Conservation (phyloP, 2,329 filamentous ascomycete genomes). For the Fusarium dlaminii region DNA sequence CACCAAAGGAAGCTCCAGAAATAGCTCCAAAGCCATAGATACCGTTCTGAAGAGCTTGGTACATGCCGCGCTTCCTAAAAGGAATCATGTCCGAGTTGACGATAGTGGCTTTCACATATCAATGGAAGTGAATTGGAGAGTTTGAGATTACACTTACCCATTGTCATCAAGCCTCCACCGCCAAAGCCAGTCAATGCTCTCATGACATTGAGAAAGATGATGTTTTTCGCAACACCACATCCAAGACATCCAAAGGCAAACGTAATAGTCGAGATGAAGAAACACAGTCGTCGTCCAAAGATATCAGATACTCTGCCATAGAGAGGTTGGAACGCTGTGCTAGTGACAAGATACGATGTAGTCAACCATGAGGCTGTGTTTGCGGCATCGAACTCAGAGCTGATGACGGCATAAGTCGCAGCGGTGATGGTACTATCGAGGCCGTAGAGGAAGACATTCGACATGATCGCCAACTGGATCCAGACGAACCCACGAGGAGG, state of each 20-base stretch:
- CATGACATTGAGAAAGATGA: slow-evolving; percentile 70
- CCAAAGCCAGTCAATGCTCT: slow-evolving; percentile 75
- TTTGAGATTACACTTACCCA: slow-evolving; percentile 60
- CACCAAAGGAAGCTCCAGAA: slow-evolving; percentile 70
- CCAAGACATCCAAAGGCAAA: slow-evolving; percentile 72
- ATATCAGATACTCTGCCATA: slow-evolving; percentile 78
- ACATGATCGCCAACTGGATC: slow-evolving; percentile 70
- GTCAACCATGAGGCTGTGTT: slow-evolving; percentile 81
- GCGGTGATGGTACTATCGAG: slow-evolving; percentile 81
- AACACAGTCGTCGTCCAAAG: slow-evolving; percentile 69
- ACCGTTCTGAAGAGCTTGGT: slow-evolving; percentile 69
- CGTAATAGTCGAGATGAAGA: slow-evolving; percentile 70
- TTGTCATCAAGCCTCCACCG: slow-evolving; percentile 74
- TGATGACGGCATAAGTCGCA: slow-evolving; percentile 77
- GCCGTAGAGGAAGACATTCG: slow-evolving; percentile 71
- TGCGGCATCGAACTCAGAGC: slow-evolving; percentile 76
- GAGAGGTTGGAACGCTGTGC: slow-evolving; percentile 76
- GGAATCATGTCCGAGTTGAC: slow-evolving; percentile 73
- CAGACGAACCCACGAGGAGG: slow-evolving; percentile 62
- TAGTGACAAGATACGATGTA: slow-evolving; percentile 76
- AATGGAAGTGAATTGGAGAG: neutral
- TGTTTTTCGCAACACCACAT: slow-evolving; percentile 68
- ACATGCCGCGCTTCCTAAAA: slow-evolving; percentile 64
- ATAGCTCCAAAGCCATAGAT: slow-evolving; percentile 71
- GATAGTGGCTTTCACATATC: slow-evolving; percentile 53